Evolutionary conservation across 345 rosid genomes (phyloP), one percentile per base, ranked within the genome.

Genomic region (Odontarrhena argentea): DNA sequence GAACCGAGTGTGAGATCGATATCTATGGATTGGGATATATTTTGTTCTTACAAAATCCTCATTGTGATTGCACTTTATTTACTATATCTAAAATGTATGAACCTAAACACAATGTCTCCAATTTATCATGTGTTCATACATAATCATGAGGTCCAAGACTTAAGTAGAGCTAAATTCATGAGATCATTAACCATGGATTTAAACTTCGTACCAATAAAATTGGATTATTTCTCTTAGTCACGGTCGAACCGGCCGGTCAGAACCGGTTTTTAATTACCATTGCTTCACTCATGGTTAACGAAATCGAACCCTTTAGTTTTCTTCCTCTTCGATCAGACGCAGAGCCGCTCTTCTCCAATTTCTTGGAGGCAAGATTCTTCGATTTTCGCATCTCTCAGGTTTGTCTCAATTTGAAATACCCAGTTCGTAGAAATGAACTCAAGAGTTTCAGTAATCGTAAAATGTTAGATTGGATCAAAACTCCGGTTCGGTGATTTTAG

Each of bases 351-450:
- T 38, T 42, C 32, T 30, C 52, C 24, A 14, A 12, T 42, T 26
- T 22, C 37, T 62, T 62, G 2, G 45, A 62, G 37, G 34, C 68
- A 24, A 61, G 68, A 25, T 26, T 50, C 50, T 6, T 25, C 65
- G 32, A 37, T 40, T 28, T 28, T 51, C 9, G 34, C 51, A 36
- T 49, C 43, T 13, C 25, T 28, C 65, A 68, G 73, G 73, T 68
- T 58, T 6, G 65, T 68, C 72, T 48, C 35, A 6, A 2, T 25
- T 37, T 7, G 37, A 4, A 18, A 15, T n/a, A 10, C 44, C 12
- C 34, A 2, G 8, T 3, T 36, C 25, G 53, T 30, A 36, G 52
- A 32, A 54, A 63, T 50, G 56, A 38, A 18, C 14, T 26, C 8
- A 0, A 13, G 68, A 25, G 3, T 28, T 43, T 5, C 3, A 9